Percentiles rank a stretch among this genome's conserved stretches.
Evolutionary conservation across 352 stramenopile genomes (phyloP).

Genomic region (Globisporangium irregulare): DNA sequence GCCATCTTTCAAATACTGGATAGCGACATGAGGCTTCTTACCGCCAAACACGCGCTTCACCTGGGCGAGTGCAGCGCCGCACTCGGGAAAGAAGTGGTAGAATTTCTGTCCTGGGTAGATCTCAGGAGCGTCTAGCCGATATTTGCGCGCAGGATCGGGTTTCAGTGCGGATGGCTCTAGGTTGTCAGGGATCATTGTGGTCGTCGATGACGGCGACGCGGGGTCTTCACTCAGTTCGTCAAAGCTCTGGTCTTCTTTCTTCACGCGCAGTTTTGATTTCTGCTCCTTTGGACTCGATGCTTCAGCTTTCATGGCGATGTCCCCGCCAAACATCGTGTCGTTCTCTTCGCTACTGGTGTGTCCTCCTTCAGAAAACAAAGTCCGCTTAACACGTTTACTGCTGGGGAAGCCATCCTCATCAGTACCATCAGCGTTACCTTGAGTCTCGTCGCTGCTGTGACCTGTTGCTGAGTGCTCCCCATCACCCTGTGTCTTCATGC

Average conservation of each 20-base stretch:
- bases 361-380: conserved; percentile 54
- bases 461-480: not conserved
- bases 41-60: conserved; percentile 73
- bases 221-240: conserved; percentile 11
- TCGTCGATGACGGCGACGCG: not conserved
- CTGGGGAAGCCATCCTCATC: conserved; percentile 18
- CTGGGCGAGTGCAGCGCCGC: conserved; percentile 53
- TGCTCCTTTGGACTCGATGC: not conserved
- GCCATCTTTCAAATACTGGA: conserved; percentile 64
- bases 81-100: conserved; percentile 66
- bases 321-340: conserved; percentile 19
- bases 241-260: conserved; percentile 11
- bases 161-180: conserved; percentile 52
- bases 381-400: conserved; percentile 55
- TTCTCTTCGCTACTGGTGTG: conserved; percentile 61
- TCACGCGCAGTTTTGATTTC: conserved; percentile 4
- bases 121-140: conserved; percentile 45
- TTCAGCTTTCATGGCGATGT: not conserved
- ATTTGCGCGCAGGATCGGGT: conserved; percentile 44
- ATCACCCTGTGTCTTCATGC: conserved; percentile 35
- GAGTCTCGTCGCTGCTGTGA: not conserved
- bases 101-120: conserved; percentile 68
- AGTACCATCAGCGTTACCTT: conserved; percentile 16
- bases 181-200: conserved; percentile 14
- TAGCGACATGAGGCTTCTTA: conserved; percentile 73